Base-by-base conservation (phyloP, 129 eudicot species). In the Pulicaria dysenterica region DNA sequence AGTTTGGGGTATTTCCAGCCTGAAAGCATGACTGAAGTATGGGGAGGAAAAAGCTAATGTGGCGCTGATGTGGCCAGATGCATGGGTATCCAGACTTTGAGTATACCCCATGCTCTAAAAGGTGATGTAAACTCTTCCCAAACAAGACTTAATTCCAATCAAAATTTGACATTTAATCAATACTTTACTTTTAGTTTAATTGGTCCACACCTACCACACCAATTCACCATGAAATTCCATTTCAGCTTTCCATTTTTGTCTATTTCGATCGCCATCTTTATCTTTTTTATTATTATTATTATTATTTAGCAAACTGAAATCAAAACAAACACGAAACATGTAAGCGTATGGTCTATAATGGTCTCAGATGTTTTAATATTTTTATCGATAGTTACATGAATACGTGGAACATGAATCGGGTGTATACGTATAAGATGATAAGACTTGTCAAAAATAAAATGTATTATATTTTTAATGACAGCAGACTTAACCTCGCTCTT, bases 151-250 rank as follows among this genome's bases (percentile, higher is more conserved):
- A 7, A 40, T 69, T 56, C 51, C 70, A 38, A 48, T 69, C 5
- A 59, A 60, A 59, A 17, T 48, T 48, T 77, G 81, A 69, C 65
- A 51, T 55, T 48, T 19, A 19, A 58, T 15, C 49, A 41, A 69
- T 60, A 50, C 64, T 77, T 77, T 69, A 1, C 17, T 69, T 57
- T 49, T 17, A 42, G 17, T 41, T 69, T 70, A 61, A 69, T 69
- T 77, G 82, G 77, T 70, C 66, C 70, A 48, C 45, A 77, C 77
- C 82, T 61, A 77, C 82, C 82, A 61, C 77, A 78, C 82, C 77
- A 78, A 53, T 61, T 15, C 58, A 51, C 77, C 81, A 60, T 69
- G 69, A 46, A 77, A 77, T 17, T 77, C 55, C 14, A 34, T 46
- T 38, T 69, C 37, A 77, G 34, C 58, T 69, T 77, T 77, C 76